phyloP scores from a whole-genome alignment of 2,329 filamentous ascomycete species.

The Aspergillus sojae region DNA sequence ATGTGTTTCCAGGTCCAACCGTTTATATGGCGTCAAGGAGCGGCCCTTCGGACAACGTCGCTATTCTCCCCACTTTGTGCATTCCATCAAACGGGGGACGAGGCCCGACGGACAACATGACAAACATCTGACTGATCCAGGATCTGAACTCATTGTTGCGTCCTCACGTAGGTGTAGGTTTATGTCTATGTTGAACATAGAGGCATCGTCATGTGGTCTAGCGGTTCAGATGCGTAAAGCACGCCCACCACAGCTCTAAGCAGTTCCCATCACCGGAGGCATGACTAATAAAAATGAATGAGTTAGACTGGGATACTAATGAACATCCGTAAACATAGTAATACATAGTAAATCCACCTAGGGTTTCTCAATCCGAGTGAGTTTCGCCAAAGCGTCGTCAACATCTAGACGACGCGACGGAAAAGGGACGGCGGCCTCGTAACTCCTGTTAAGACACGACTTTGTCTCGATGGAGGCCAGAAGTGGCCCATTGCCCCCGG shows the following conservation, averaged over 20 bases:
- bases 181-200: background rate
- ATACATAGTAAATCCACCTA: background rate
- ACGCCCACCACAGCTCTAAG: background rate
- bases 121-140: background rate
- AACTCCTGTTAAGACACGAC: background rate
- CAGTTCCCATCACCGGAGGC: background rate
- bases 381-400: background rate
- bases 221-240: background rate
- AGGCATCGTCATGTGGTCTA: background rate
- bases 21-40: too few relatives aligned
- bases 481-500: background rate
- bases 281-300: background rate
- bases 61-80: rapidly evolving
- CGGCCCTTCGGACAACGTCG: too few relatives aligned
- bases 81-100: background rate
- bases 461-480: background rate
- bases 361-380: background rate
- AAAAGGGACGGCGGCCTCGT: background rate
- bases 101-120: background rate
- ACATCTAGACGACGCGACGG: background rate
- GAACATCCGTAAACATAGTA: background rate
- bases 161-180: background rate
- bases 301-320: background rate
- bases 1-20: rapidly evolving
- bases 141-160: background rate